These are phyloP conservation scores for Wallemia mellicola DNA, from an alignment of 1,284 basidiomycete genomes.

Conservation along the genomic window DNA sequence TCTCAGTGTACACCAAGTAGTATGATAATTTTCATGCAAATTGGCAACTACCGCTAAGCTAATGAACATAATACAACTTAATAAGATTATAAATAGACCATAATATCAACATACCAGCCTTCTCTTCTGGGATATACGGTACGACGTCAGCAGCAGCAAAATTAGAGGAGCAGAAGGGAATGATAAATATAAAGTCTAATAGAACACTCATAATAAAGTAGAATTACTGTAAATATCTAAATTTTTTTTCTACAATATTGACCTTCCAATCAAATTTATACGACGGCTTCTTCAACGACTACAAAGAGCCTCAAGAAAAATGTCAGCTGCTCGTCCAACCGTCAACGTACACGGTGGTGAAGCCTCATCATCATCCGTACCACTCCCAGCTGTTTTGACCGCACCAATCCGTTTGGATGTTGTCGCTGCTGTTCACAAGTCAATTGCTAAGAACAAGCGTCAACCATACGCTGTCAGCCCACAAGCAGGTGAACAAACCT, in stretches of 20 bases:
- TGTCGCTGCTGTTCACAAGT: conserved; percentile 94
- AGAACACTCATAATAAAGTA: background rate
- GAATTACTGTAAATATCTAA: background rate
- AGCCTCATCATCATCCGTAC: conserved; percentile 27
- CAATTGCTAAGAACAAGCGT: conserved; percentile 93
- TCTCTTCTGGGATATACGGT: too few relatives aligned
- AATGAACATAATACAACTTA: too few relatives aligned
- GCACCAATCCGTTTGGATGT: conserved; percentile 97
- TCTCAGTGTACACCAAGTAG: background rate
- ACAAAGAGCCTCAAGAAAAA: background rate
- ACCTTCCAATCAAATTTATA: background rate
- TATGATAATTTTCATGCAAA: background rate
- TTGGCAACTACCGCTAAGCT: too few relatives aligned
- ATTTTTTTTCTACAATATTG: background rate
- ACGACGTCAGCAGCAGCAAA: too few relatives aligned
- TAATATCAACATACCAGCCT: too few relatives aligned
- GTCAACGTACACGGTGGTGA: conserved; percentile 1
- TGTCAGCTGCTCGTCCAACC: conserved; percentile 1
- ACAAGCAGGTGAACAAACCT: conserved; percentile 97
- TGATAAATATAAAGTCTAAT: background rate
- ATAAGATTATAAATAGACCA: too few relatives aligned
- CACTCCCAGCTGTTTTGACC: conserved; percentile 85
- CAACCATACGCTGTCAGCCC: conserved; percentile 90
- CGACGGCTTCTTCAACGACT: background rate
- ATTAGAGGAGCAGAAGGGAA: too few relatives aligned